Evolutionary conservation across 352 stramenopile genomes (phyloP).

Genomic region (Plasmopara halstedii): DNA sequence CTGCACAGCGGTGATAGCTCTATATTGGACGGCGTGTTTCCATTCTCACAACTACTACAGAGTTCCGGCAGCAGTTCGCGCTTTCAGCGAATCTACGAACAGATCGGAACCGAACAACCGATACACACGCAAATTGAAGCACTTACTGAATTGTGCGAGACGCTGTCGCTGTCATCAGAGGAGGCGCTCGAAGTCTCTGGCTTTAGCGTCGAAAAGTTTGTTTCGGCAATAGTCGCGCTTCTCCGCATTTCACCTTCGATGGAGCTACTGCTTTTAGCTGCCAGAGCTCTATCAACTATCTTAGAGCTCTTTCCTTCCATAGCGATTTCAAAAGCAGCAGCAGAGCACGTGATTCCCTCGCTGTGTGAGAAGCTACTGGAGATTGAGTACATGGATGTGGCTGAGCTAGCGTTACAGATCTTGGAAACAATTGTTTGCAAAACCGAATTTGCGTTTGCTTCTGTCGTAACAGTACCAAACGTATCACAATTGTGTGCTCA

Average conservation of each 20-base stretch:
- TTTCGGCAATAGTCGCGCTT: conserved; percentile 34
- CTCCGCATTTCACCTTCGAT: conserved; percentile 38
- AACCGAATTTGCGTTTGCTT: conserved; percentile 2
- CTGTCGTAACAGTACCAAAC: not conserved
- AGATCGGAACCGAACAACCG: conserved; percentile 25
- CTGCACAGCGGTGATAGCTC: conserved; percentile 11
- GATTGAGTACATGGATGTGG: conserved; percentile 82
- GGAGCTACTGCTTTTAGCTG: conserved; percentile 54
- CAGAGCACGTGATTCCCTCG: conserved; percentile 36
- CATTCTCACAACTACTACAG: conserved; percentile 48
- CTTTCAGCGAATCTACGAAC: conserved; percentile 39
- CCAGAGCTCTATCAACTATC: conserved; percentile 43
- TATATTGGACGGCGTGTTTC: conserved; percentile 35
- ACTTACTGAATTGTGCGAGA: conserved; percentile 56
- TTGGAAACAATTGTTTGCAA: conserved; percentile 51
- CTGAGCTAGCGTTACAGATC: conserved; percentile 60
- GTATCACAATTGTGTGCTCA: conserved; percentile 16
- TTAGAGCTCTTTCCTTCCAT: conserved; percentile 45
- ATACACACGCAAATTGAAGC: conserved; percentile 37
- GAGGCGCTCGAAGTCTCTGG: conserved; percentile 56
- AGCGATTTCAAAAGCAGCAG: conserved; percentile 36
- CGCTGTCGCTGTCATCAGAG: conserved; percentile 61
- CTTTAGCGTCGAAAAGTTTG: conserved; percentile 54
- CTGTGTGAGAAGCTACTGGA: conserved; percentile 67
- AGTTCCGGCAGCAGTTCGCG: conserved; percentile 18